Conservation (phyloP, 192 early-diverging fungal species). For the Spizellomyces punctatus region DNA sequence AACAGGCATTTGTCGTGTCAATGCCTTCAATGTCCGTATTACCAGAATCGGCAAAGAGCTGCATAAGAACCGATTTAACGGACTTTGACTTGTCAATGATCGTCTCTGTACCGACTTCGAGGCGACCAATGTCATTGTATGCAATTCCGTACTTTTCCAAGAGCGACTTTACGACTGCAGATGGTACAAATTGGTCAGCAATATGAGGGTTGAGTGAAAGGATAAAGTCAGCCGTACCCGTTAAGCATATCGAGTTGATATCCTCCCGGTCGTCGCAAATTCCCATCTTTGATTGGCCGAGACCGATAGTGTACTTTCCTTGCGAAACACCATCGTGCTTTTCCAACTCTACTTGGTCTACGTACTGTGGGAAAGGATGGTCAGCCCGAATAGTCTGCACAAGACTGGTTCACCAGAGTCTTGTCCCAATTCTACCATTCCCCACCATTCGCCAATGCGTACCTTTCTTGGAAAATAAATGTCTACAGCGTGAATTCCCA, state of each 20-base stretch:
- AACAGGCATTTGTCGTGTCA: conserved; percentile 99
- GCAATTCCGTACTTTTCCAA: conserved; percentile 91
- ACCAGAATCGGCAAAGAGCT: conserved; percentile 84
- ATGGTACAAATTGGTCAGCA: conserved; percentile 22
- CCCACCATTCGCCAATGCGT: neutral
- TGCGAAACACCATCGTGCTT: conserved; percentile 88
- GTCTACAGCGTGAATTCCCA: conserved; percentile 55
- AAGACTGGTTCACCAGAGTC: neutral
- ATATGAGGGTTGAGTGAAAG: conserved; percentile 10
- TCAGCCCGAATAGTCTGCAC: neutral
- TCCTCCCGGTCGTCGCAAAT: conserved; percentile 96
- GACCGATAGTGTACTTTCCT: conserved; percentile 98
- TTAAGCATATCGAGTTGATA: conserved; percentile 85
- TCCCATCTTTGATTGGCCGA: conserved; percentile 94
- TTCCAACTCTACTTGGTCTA: conserved; percentile 65
- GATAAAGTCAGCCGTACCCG: conserved; percentile 60
- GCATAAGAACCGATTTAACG: conserved; percentile 96
- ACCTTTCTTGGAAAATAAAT: conserved; percentile 61
- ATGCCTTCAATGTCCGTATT: conserved; percentile 96
- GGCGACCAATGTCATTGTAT: conserved; percentile 83
- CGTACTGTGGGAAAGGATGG: conserved; percentile 35
- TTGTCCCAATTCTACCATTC: too few species aligned
- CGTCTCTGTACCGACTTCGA: conserved; percentile 98
- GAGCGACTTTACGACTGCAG: conserved; percentile 79
- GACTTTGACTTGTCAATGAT: conserved; percentile 99